Evolutionary conservation across 352 stramenopile species (phyloP).

Genomic region (Globisporangium polare): DNA sequence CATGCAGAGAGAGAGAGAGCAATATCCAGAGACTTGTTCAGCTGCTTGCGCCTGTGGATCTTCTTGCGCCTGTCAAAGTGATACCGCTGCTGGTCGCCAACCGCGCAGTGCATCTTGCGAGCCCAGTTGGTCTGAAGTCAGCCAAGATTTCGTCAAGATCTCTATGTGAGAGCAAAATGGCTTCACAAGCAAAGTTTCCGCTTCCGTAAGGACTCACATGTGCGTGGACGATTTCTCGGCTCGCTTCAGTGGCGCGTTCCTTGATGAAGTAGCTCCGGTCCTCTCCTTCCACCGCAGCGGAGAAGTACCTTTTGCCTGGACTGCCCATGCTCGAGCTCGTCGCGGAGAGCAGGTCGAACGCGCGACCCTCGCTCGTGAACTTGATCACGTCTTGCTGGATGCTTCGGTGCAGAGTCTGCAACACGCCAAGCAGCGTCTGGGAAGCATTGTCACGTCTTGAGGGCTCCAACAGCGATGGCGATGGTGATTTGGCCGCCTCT

Average conservation of each 20-base stretch:
- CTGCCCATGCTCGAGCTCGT: slow-evolving; percentile 1
- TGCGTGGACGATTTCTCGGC: slow-evolving; percentile 22
- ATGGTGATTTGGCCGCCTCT: not conserved
- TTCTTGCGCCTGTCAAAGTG: slow-evolving; percentile 38
- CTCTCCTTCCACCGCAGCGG: slow-evolving; percentile 24
- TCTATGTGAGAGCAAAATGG: not conserved
- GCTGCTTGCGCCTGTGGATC: slow-evolving; percentile 1
- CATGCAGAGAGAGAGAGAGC: not conserved
- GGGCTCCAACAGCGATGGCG: not conserved
- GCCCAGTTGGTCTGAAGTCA: slow-evolving; percentile 28
- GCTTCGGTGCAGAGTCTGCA: slow-evolving; percentile 43
- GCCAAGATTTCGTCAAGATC: not conserved
- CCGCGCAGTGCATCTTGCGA: slow-evolving; percentile 44
- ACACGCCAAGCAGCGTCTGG: slow-evolving; percentile 34
- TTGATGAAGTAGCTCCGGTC: slow-evolving; percentile 33
- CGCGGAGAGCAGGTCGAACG: slow-evolving; percentile 20
- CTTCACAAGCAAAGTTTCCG: too few relatives aligned
- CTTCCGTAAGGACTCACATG: slow-evolving; percentile 20
- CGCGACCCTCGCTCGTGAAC: slow-evolving; percentile 30
- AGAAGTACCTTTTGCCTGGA: slow-evolving; percentile 18
- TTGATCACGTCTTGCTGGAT: slow-evolving; percentile 31
- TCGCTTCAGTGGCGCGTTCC: slow-evolving; percentile 19
- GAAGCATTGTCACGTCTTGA: slow-evolving; percentile 11
- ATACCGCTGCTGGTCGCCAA: slow-evolving; percentile 39
- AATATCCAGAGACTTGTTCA: slow-evolving; percentile 9